These are phyloP conservation scores for Exutisphaerella laricina DNA, from an alignment of 2,329 filamentous ascomycete species.

Conservation along the genomic window DNA sequence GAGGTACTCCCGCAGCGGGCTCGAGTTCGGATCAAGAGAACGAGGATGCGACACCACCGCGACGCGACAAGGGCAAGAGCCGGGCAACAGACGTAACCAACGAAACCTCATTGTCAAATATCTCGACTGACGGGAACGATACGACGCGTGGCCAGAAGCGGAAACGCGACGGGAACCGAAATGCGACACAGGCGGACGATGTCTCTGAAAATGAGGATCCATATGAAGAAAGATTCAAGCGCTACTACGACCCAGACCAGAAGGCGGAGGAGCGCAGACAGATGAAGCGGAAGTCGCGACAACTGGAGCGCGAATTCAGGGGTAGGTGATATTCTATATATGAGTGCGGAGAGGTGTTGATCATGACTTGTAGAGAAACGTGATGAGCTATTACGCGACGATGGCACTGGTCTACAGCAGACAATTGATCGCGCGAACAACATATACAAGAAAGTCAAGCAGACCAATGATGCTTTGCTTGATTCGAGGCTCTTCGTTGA, in stretches of 20 bases:
- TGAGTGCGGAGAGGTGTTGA: constrained; percentile 11
- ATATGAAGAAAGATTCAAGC: constrained; percentile 25
- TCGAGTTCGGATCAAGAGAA: constrained; percentile 43
- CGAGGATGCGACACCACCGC: constrained; percentile 23
- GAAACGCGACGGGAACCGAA: constrained; percentile 16
- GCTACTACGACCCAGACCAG: constrained; percentile 76
- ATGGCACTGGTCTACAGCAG: constrained; percentile 48
- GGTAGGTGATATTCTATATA: constrained; percentile 37
- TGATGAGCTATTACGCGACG: constrained; percentile 62
- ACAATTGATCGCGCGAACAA: constrained; percentile 42
- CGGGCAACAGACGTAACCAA: constrained; percentile 34
- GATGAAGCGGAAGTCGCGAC: constrained; percentile 64
- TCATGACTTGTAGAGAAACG: constrained; percentile 53
- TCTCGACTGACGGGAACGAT: constrained; percentile 33
- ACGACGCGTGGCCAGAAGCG: constrained; percentile 24
- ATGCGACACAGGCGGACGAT: constrained; percentile 14
- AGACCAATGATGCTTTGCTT: constrained; percentile 84
- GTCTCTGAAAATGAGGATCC: constrained; percentile 14
- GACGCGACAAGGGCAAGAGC: constrained; percentile 41
- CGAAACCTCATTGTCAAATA: constrained; percentile 34
- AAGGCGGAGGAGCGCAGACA: constrained; percentile 65
- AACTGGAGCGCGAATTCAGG: constrained; percentile 57
- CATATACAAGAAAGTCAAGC: constrained; percentile 62
- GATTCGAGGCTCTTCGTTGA: constrained; percentile 82
- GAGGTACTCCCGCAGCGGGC: neutral